phyloP scores from a whole-genome alignment of 140 eudicot species.

The Bidens hawaiensis region DNA sequence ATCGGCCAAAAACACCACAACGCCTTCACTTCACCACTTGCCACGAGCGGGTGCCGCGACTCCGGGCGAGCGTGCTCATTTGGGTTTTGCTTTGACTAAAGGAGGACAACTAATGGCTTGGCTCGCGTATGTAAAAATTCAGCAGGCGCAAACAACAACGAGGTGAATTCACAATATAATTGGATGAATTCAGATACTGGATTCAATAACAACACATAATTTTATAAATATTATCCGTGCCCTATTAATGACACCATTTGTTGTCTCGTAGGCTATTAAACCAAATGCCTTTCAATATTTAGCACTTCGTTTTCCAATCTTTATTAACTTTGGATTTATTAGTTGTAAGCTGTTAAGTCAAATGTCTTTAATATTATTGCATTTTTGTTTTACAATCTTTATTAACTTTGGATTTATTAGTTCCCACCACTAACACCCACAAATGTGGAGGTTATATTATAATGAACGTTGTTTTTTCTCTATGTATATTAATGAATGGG shows the following conservation, averaged over 20 bases:
- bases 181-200: no score
- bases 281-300: neutral
- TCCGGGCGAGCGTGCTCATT: no score
- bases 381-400: neutral
- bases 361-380: neutral
- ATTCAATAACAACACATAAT: neutral
- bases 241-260: neutral
- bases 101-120: no score
- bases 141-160: no score
- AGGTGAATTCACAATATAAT: no score
- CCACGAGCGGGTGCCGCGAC: no score
- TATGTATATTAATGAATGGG: neutral
- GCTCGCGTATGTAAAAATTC: no score
- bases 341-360: neutral
- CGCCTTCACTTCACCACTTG: no score
- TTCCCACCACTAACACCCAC: neutral
- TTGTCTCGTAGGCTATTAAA: neutral
- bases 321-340: constrained; percentile 9
- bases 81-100: no score
- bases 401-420: neutral
- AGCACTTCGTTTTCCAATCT: constrained; percentile 1
- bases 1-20: no score
- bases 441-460: neutral
- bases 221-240: no score
- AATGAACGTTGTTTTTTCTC: neutral